Conservation (phyloP, 108 stramenopile species). For the Aurantiochytrium sp. region DNA sequence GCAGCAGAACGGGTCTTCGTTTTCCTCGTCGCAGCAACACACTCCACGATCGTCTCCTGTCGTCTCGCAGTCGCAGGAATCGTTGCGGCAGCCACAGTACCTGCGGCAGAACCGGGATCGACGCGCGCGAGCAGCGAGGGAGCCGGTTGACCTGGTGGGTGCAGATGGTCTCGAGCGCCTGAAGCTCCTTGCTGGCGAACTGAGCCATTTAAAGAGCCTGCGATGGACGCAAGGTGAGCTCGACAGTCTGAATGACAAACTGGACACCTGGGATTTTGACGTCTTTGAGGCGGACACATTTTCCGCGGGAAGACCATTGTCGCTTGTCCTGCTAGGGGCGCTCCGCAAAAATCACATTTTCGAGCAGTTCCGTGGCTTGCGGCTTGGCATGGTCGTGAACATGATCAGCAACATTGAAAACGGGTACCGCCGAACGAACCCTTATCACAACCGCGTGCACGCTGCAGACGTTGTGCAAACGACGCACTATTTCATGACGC, state of each 20-base stretch:
- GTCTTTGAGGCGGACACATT: slow-evolving; percentile 14
- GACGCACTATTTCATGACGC: slow-evolving; percentile 16
- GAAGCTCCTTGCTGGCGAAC: not conserved
- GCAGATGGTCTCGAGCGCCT: not conserved
- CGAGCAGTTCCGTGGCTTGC: not conserved
- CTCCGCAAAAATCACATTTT: not conserved
- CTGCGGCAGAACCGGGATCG: no score
- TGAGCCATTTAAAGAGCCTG: not conserved
- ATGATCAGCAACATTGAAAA: not conserved
- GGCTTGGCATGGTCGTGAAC: not conserved
- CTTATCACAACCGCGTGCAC: slow-evolving; percentile 48
- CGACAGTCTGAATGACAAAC: not conserved
- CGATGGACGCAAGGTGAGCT: slow-evolving; percentile 4
- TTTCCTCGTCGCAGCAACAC: no score
- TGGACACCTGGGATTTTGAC: slow-evolving; percentile 28
- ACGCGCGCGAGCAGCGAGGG: no score
- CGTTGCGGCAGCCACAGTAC: no score
- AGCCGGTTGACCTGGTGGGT: not conserved
- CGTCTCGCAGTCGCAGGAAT: no score
- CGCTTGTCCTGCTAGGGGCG: not conserved
- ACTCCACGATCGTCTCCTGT: no score
- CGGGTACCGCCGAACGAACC: not conserved
- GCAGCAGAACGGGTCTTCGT: no score
- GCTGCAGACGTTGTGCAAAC: slow-evolving; percentile 47
- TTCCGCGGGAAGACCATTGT: slow-evolving; percentile 6